Evolutionary conservation across 306 rosid species (phyloP), one percentile per base, ranked within the genome.

Genomic region (Inga laurina): DNA sequence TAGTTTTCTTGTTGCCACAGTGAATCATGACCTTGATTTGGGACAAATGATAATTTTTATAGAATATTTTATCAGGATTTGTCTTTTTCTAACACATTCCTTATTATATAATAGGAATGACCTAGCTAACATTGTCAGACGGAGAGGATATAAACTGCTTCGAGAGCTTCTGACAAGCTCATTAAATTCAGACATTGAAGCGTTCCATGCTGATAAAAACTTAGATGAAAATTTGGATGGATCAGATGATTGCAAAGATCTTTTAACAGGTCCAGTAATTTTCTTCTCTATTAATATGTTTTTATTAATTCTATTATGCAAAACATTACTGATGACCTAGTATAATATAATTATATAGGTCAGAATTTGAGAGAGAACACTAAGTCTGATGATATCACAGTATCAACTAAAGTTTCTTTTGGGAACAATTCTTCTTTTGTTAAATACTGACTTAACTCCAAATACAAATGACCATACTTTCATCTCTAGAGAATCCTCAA

Each of bases 91-190:
- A 37, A 79, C 81, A 59, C 62, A 43, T 62, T 14, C 39, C 24
- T 59, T 52, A 45, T 66, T 74, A 61, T 69, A 39, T 39, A 68
- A 44, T 75, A 96, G 99, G 92, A 91, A 77, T 68, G 97, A 96
- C 84, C 89, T 96, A 13, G 99, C 99, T 18, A 88, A 96, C 86
- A 89, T 91, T 82, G 99, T 96, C 19, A 86, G 99, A 89, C 90
- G 99, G 76, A 89, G 97, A 85, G 99, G 99, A 34, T 90, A 96
- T 83, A 96, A 93, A 84, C 83, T 84, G 82, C 46, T 96, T 10
- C 84, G 77, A 64, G 92, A 92, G 87, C 89, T 96, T 87, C 93
- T 93, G 78, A 77, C 86, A 3, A 89, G 56, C 74, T 82, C 91
- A 45, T 83, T 75, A 24, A 46, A 77, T 62, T 72, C 72, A 0